Evolutionary conservation across 1,284 basidiomycete species (phyloP).

Genomic region (Pseudozyma hubeiensis): DNA sequence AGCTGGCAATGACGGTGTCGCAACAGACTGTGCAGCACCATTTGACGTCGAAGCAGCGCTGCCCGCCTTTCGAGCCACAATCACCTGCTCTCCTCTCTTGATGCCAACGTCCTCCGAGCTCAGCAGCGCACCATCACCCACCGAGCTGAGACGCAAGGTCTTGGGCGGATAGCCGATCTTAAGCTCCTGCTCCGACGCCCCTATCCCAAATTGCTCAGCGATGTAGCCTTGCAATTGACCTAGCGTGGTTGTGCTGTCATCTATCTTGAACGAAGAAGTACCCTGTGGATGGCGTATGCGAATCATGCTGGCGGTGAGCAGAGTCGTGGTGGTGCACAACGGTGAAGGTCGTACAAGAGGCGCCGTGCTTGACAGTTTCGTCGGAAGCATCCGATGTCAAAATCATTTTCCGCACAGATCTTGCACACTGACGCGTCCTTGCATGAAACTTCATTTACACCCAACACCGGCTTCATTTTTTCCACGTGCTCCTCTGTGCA

Average conservation of each 20-base stretch:
- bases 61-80: slow-evolving; percentile 20
- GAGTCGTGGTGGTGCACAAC: not conserved
- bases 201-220: slow-evolving; percentile 19
- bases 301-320: slow-evolving; percentile 22
- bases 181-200: slow-evolving; percentile 36
- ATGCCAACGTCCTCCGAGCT: slow-evolving; percentile 15
- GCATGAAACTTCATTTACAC: too few species aligned
- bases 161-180: slow-evolving; percentile 50
- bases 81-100: slow-evolving; percentile 44
- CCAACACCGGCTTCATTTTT: too few species aligned
- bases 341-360: too few species aligned
- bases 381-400: too few species aligned
- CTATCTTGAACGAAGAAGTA: slow-evolving; percentile 31
- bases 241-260: slow-evolving; percentile 18
- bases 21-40: not conserved
- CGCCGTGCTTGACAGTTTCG: too few species aligned
- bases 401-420: too few species aligned
- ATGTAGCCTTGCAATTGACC: slow-evolving; percentile 26
- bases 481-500: too few species aligned
- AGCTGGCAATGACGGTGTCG: not conserved
- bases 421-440: too few species aligned
- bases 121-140: slow-evolving; percentile 1
- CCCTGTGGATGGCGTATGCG: slow-evolving; percentile 48
- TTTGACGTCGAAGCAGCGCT: not conserved
- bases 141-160: slow-evolving; percentile 6